Conservation (phyloP, 2,329 filamentous ascomycete species). For the Diaporthe vaccinii region DNA sequence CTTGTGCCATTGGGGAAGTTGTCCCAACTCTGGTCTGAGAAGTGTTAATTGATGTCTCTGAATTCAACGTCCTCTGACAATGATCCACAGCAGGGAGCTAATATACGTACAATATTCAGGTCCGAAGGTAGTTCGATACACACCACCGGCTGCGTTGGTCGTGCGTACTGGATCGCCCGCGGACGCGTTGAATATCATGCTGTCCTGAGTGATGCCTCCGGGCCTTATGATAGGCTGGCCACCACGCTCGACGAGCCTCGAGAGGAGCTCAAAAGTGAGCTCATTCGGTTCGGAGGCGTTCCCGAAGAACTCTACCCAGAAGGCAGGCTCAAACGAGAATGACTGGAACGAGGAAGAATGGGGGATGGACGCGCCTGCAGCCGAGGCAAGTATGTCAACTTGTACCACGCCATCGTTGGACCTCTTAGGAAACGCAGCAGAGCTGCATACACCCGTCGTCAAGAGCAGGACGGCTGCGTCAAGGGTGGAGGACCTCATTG, state of each 20-base stretch:
- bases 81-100: not conserved
- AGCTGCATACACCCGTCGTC: not conserved
- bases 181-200: conserved; percentile 26
- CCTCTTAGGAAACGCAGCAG: not conserved
- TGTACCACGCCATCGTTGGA: not conserved
- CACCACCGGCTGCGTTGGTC: conserved; percentile 21
- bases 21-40: conserved; percentile 16
- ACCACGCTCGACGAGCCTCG: conserved; percentile 23
- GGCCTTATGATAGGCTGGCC: not conserved
- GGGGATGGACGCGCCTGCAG: conserved; percentile 5
- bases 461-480: conserved; percentile 20
- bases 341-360: conserved; percentile 27
- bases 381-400: conserved; percentile 15
- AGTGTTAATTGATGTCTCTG: not conserved
- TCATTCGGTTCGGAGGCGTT: conserved; percentile 19
- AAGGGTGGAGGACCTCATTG: conserved; percentile 22
- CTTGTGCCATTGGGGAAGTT: conserved; percentile 24
- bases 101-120: conserved; percentile 18
- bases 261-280: conserved; percentile 23
- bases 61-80: too few species aligned
- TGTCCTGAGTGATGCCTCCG: conserved; percentile 17
- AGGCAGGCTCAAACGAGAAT: conserved; percentile 25
- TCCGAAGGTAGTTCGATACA: conserved; percentile 12
- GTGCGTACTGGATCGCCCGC: conserved; percentile 14
- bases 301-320: conserved; percentile 25